Evolutionary conservation across 208 protist genomes (phyloP), one percentile per base, ranked within the genome.

Genomic region (Acanthamoeba triangularis): DNA sequence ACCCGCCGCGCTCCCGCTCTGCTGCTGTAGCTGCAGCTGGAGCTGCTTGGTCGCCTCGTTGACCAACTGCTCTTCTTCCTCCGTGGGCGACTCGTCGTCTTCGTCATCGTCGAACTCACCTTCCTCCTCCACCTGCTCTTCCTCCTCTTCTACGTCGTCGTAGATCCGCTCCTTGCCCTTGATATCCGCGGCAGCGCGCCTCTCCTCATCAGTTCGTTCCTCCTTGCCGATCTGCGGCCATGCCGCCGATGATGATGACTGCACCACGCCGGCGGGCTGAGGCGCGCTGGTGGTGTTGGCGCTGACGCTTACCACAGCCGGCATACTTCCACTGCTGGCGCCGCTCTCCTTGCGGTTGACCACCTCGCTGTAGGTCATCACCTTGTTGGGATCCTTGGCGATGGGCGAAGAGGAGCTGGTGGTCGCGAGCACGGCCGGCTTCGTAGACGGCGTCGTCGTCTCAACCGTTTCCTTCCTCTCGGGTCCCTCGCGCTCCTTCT

Each of bases 271-370:
- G 30, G 10, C 33, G 69, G 35, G 33, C 13, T 78, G 69, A 78
- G 28, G 47, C 78, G 13, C 44, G 37, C 10, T 35, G 25, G 11
- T 52, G 52, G 10, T 33, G 80, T n/a, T n/a, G 44, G 41, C 67
- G 67, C 33, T 33, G 20, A 76, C 16, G 20, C 61, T 28, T n/a
- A 41, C 74, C 35, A 41, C 37, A 28, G n/a, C 63, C n/a, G 63
- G n/a, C 74, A 41, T 35, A 23, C 20, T 82, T 35, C 18, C n/a
- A 37, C 74, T 82, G n/a, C 74, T 35, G 33, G 37, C 37, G 20
- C 69, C 37, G 41, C 35, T 82, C 41, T 82, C 74, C 74, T 82
- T 82, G 4, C 74, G 74, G 41, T 82, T 82, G 37, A 82, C 74
- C 23, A 49, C 74, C 20, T 82, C 74, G 74, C 37, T 54, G 41